Evolutionary conservation across 306 rosid species (phyloP).

Genomic region (Lathyrus tuberosus): DNA sequence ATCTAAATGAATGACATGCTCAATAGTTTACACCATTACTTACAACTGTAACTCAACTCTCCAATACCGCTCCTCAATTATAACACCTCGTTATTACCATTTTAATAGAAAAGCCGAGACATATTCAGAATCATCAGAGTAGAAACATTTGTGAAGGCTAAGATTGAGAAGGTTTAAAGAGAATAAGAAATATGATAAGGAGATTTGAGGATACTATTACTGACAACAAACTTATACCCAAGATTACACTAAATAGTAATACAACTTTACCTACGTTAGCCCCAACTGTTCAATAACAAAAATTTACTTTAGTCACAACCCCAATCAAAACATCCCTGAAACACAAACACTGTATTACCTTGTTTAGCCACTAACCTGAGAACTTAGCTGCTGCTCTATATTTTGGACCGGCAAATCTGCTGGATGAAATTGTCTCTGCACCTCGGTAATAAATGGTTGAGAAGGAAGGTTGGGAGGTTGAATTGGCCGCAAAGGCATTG

Average conservation of each 20-base stretch:
- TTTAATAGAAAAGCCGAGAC: not conserved
- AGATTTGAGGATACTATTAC: not conserved
- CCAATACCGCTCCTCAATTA: slow-evolving; percentile 25
- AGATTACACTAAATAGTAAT: slow-evolving; percentile 7
- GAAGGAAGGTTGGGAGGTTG: slow-evolving; percentile 53
- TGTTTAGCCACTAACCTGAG: slow-evolving; percentile 60
- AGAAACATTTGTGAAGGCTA: slow-evolving; percentile 8
- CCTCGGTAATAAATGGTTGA: slow-evolving; percentile 50
- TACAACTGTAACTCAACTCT: not conserved
- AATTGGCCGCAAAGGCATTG: slow-evolving; percentile 50
- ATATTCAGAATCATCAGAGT: slow-evolving; percentile 24
- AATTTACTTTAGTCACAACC: slow-evolving; percentile 26
- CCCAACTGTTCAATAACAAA: slow-evolving; percentile 32
- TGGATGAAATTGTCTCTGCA: slow-evolving; percentile 56
- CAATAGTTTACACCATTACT: slow-evolving; percentile 21
- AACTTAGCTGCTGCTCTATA: slow-evolving; percentile 59
- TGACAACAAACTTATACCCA: slow-evolving; percentile 12
- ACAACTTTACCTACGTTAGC: slow-evolving; percentile 6
- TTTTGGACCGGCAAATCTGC: slow-evolving; percentile 48
- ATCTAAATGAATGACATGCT: slow-evolving; percentile 29
- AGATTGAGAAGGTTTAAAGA: not conserved
- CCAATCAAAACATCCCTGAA: slow-evolving; percentile 26
- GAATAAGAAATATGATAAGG: slow-evolving; percentile 23
- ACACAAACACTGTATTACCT: slow-evolving; percentile 39
- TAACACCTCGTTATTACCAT: not conserved